Evolutionary conservation across 2,329 filamentous ascomycete species (phyloP).

Genomic region (Malbranchea zuffiana): DNA sequence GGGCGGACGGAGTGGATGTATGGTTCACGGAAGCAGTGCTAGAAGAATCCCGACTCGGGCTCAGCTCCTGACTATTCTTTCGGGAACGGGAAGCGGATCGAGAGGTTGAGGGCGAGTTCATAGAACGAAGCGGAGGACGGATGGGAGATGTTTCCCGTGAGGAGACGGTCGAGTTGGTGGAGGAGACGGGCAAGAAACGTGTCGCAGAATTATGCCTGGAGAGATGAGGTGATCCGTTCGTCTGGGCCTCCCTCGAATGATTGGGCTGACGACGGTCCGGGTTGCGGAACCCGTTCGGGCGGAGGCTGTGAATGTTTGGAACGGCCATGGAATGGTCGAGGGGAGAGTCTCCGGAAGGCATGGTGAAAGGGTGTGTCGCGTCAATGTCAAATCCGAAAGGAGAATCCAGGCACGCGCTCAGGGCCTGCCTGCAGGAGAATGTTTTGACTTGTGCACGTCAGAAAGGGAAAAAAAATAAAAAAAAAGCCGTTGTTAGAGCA

Average conservation of each 20-base stretch:
- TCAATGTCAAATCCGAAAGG: conserved; percentile 8
- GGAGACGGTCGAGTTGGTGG: conserved; percentile 36
- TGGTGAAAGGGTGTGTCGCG: neutral
- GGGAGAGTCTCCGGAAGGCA: conserved; percentile 2
- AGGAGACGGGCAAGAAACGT: conserved; percentile 21
- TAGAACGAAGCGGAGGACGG: conserved; percentile 23
- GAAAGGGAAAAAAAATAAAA: neutral
- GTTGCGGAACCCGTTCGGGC: conserved; percentile 3
- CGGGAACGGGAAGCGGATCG: conserved; percentile 45
- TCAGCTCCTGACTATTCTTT: conserved; percentile 57
- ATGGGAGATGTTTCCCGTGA: conserved; percentile 42
- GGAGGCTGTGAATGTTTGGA: neutral
- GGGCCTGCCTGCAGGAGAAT: conserved; percentile 6
- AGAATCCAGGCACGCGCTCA: conserved; percentile 7
- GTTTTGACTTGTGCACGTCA: conserved; percentile 3
- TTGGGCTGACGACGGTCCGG: conserved; percentile 1
- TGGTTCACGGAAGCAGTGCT: conserved; percentile 27
- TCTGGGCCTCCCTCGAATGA: conserved; percentile 5
- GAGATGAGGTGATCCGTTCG: conserved; percentile 7
- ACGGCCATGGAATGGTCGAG: conserved; percentile 8
- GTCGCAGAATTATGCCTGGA: conserved; percentile 6
- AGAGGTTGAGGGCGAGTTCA: conserved; percentile 24
- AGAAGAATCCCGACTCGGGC: conserved; percentile 46
- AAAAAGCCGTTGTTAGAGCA: conserved; percentile 1
- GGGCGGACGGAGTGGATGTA: conserved; percentile 45